Evolutionary conservation across 2,329 filamentous ascomycete species (phyloP).

Genomic region (Knufia petricola): DNA sequence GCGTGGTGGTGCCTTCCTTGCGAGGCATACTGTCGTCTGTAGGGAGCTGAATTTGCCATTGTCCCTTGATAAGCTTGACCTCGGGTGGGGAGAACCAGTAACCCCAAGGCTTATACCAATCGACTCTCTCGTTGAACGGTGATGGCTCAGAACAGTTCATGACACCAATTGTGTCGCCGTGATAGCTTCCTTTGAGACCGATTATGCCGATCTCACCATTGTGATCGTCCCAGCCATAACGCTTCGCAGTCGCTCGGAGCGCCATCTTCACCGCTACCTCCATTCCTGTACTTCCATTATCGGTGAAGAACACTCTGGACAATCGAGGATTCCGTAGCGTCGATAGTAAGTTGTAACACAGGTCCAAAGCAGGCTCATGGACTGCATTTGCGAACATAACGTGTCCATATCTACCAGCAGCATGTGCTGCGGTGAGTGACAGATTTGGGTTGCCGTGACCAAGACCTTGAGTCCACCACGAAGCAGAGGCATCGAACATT

Average conservation of each 20-base stretch:
- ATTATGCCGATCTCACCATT: constrained; percentile 54
- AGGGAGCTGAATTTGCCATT: constrained; percentile 56
- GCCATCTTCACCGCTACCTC: constrained; percentile 84
- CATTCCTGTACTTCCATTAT: constrained; percentile 74
- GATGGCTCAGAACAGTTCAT: constrained; percentile 78
- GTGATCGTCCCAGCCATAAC: constrained; percentile 53
- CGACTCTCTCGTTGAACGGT: constrained; percentile 69
- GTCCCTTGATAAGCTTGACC: constrained; percentile 55
- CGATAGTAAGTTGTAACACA: constrained; percentile 56
- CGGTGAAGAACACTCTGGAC: constrained; percentile 66
- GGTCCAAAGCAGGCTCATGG: constrained; percentile 64
- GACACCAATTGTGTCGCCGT: constrained; percentile 78
- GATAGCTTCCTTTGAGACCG: constrained; percentile 71
- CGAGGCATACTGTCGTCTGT: constrained; percentile 32
- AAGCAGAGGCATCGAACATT: constrained; percentile 74
- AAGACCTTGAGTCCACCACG: constrained; percentile 86
- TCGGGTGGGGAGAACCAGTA: constrained; percentile 74
- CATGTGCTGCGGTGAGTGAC: constrained; percentile 66
- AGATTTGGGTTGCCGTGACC: constrained; percentile 67
- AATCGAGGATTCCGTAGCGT: constrained; percentile 56
- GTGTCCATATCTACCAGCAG: constrained; percentile 74
- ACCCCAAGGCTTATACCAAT: constrained; percentile 73
- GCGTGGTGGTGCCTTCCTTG: constrained; percentile 25
- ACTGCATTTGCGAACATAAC: constrained; percentile 77
- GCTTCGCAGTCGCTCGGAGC: constrained; percentile 54